A percentile compares a stretch with the other conserved stretches of the same genome.
Conservation (phyloP, 306 rosid genomes). For the apple (Malus domestica) region ASM211411v1 NC_041793.1:30327001-30327500, state of each 20-base stretch:
- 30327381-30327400: slow-evolving; percentile 68
- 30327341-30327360: slow-evolving; percentile 74
- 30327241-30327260: background rate
- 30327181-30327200: background rate
- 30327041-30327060: background rate
- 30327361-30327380: slow-evolving; percentile 79
- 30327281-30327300: slow-evolving; percentile 77
- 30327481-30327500: slow-evolving; percentile 57
- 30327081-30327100: background rate
- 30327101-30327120: background rate
- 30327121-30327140: background rate
- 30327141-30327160: background rate
- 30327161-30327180: background rate
- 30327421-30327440: slow-evolving; percentile 52
- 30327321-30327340: slow-evolving; percentile 62
- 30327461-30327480: slow-evolving; percentile 61
- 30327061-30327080: background rate
- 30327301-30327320: slow-evolving; percentile 77
- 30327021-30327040: background rate
- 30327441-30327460: slow-evolving; percentile 41
- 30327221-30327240: background rate
- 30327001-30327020: background rate
- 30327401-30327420: slow-evolving; percentile 58
- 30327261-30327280: background rate
- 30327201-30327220: background rate